Conservation (phyloP, 805 yeast genomes). For the Yamadazyma takamatsuzukensis region DNA sequence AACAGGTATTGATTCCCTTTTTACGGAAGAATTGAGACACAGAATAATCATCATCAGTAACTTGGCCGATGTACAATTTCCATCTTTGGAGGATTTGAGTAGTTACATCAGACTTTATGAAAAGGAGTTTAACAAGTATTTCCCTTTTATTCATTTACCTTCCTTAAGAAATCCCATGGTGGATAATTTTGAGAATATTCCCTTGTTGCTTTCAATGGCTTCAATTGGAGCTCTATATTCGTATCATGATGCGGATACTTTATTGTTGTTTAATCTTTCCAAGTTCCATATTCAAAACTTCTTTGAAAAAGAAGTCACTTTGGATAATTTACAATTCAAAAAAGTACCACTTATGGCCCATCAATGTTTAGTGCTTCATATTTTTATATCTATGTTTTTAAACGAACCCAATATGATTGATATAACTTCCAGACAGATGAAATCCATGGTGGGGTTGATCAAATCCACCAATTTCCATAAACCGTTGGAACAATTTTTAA, state of each 20-base stretch:
- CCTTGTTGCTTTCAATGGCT: slow-evolving; percentile 74
- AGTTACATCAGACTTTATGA: slow-evolving; percentile 72
- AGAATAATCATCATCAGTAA: slow-evolving; percentile 53
- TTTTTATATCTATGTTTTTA: slow-evolving; percentile 53
- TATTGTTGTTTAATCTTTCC: slow-evolving; percentile 63
- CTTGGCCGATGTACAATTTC: slow-evolving; percentile 59
- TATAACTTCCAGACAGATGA: slow-evolving; percentile 49
- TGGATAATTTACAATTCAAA: slow-evolving; percentile 45
- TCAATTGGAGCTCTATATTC: slow-evolving; percentile 87
- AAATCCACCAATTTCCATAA: slow-evolving; percentile 50
- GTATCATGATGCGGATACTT: slow-evolving; percentile 74
- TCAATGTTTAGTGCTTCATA: slow-evolving; percentile 53
- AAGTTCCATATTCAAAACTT: slow-evolving; percentile 63
- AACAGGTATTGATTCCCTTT: too few relatives aligned
- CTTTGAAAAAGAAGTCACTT: slow-evolving; percentile 51
- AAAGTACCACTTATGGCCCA: slow-evolving; percentile 56
- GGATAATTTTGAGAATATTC: slow-evolving; percentile 48
- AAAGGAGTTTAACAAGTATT: slow-evolving; percentile 73
- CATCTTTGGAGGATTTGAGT: slow-evolving; percentile 72
- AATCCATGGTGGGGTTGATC: slow-evolving; percentile 51
- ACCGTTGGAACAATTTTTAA: slow-evolving; percentile 43
- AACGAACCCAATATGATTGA: slow-evolving; percentile 51
- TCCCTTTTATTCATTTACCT: slow-evolving; percentile 81
- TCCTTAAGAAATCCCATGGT: slow-evolving; percentile 40
- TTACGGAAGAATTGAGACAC: slow-evolving; percentile 47